These are phyloP conservation scores for Lachnellula cervina DNA, from an alignment of 2,329 filamentous ascomycete species.

Conservation along the genomic window DNA sequence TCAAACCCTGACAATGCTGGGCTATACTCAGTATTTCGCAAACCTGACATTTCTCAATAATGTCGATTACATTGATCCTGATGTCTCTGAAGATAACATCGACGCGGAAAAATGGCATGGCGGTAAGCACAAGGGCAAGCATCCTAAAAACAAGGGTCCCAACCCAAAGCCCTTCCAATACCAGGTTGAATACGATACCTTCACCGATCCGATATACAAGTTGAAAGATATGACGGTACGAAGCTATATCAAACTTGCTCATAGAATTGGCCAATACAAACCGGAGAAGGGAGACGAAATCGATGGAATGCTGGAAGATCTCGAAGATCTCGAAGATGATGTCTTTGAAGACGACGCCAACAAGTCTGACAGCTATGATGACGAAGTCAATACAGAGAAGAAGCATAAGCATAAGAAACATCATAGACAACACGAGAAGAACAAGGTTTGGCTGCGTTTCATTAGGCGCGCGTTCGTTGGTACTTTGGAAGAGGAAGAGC, in stretches of 20 bases:
- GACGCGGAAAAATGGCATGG: constrained; percentile 51
- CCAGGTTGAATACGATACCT: constrained; percentile 83
- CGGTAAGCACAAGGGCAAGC: constrained; percentile 58
- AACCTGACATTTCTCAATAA: constrained; percentile 92
- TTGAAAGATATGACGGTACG: constrained; percentile 79
- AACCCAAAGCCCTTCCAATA: constrained; percentile 63
- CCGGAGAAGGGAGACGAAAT: constrained; percentile 31
- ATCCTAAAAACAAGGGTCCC: constrained; percentile 48
- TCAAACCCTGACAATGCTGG: constrained; percentile 71
- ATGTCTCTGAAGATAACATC: constrained; percentile 25
- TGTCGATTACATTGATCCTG: constrained; percentile 42
- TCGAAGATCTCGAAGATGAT: constrained; percentile 24
- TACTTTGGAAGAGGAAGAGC: constrained; percentile 61
- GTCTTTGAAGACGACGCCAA: constrained; percentile 17
- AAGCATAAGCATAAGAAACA: constrained; percentile 43
- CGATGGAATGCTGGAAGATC: constrained; percentile 18
- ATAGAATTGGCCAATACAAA: constrained; percentile 61
- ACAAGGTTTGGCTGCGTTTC: constrained; percentile 74
- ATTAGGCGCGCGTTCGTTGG: constrained; percentile 74
- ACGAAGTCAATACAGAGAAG: constrained; percentile 27
- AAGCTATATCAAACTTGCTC: constrained; percentile 74
- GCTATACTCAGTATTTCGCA: constrained; percentile 87
- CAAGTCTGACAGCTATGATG: constrained; percentile 26
- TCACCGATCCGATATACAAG: constrained; percentile 67
- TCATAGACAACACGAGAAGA: constrained; percentile 51